phyloP scores from a whole-genome alignment of 352 stramenopile species.

The Phytophthora podocarpi region DNA sequence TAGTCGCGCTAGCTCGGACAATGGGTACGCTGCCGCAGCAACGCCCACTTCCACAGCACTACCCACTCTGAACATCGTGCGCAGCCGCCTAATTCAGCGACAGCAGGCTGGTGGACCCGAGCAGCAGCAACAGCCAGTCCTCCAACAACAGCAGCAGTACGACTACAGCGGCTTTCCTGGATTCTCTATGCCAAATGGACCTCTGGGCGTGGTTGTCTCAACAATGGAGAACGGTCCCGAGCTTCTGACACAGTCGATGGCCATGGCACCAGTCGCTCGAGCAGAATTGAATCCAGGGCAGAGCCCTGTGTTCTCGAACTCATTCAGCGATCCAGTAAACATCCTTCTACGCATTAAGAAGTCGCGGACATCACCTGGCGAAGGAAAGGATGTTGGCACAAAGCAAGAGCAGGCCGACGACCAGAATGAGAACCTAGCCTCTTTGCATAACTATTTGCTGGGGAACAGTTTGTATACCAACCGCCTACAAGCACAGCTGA shows the following conservation, averaged over 20 bases:
- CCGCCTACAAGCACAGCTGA: slow-evolving; percentile 73
- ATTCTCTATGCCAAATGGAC: slow-evolving; percentile 20
- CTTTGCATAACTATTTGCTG: slow-evolving; percentile 75
- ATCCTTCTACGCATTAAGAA: slow-evolving; percentile 82
- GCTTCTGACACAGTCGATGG: slow-evolving; percentile 19
- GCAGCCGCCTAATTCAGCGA: slow-evolving; percentile 64
- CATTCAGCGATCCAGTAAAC: slow-evolving; percentile 77
- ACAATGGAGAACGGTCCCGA: slow-evolving; percentile 34
- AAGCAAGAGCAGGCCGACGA: slow-evolving; percentile 43
- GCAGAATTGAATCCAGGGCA: slow-evolving; percentile 23
- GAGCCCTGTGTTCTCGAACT: slow-evolving; percentile 51
- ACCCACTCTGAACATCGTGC: slow-evolving; percentile 68
- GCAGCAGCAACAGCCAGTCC: slow-evolving; percentile 23
- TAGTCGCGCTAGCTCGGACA: slow-evolving; percentile 29
- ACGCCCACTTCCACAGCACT: slow-evolving; percentile 42
- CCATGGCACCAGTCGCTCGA: slow-evolving; percentile 25
- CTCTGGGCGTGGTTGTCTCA: slow-evolving; percentile 10
- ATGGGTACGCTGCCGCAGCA: slow-evolving; percentile 13
- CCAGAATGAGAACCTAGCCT: slow-evolving; percentile 57
- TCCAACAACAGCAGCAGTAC: slow-evolving; percentile 30
- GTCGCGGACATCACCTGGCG: slow-evolving; percentile 44
- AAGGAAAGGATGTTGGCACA: slow-evolving; percentile 34
- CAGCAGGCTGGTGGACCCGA: slow-evolving; percentile 36
- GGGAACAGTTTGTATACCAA: slow-evolving; percentile 76
- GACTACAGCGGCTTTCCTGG: slow-evolving; percentile 35